Percentiles rank a stretch among this genome's conserved stretches.
These are phyloP conservation scores for Fonsecaea multimorphosa DNA, from an alignment of 2,329 filamentous ascomycete genomes.

Conservation along the genomic window DNA sequence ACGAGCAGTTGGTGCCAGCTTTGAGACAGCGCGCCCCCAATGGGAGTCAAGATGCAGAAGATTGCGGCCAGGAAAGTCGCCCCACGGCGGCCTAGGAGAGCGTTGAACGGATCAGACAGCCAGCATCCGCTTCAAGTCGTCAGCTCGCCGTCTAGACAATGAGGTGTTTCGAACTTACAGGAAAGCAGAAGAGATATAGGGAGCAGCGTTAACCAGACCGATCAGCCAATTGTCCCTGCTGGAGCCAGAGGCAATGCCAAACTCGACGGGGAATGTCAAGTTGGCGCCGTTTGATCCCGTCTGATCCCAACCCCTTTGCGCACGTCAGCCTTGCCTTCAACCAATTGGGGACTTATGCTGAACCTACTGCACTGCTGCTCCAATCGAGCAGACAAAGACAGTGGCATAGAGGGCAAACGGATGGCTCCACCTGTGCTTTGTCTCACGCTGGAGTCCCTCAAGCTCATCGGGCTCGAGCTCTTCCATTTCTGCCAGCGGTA, in stretches of 20 bases:
- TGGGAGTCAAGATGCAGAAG: slow-evolving; percentile 41
- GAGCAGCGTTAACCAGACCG: slow-evolving; percentile 51
- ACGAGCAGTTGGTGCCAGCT: slow-evolving; percentile 51
- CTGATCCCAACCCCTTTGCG: slow-evolving; percentile 51
- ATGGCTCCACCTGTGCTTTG: slow-evolving; percentile 46
- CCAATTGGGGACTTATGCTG: slow-evolving; percentile 57
- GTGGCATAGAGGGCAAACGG: slow-evolving; percentile 47
- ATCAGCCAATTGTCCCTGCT: slow-evolving; percentile 46
- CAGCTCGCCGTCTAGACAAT: slow-evolving; percentile 47
- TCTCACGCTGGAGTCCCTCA: slow-evolving; percentile 45
- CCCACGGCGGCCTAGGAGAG: slow-evolving; percentile 42
- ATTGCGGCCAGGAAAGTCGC: slow-evolving; percentile 44
- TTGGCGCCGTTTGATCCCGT: slow-evolving; percentile 56
- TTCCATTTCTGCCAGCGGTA: slow-evolving; percentile 43
- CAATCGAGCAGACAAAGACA: slow-evolving; percentile 50
- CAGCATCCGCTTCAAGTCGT: slow-evolving; percentile 42
- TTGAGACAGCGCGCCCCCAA: slow-evolving; percentile 41
- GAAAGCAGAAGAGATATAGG: slow-evolving; percentile 35
- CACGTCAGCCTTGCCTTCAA: slow-evolving; percentile 44
- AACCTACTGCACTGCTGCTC: slow-evolving; percentile 56
- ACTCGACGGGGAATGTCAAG: slow-evolving; percentile 48
- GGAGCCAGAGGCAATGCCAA: slow-evolving; percentile 42
- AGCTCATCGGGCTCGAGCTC: slow-evolving; percentile 45
- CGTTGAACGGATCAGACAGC: slow-evolving; percentile 47
- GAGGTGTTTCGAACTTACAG: slow-evolving; percentile 35